Base-by-base conservation (phyloP, 2,329 filamentous ascomycete genomes). In the Penicillium sp. region DNA sequence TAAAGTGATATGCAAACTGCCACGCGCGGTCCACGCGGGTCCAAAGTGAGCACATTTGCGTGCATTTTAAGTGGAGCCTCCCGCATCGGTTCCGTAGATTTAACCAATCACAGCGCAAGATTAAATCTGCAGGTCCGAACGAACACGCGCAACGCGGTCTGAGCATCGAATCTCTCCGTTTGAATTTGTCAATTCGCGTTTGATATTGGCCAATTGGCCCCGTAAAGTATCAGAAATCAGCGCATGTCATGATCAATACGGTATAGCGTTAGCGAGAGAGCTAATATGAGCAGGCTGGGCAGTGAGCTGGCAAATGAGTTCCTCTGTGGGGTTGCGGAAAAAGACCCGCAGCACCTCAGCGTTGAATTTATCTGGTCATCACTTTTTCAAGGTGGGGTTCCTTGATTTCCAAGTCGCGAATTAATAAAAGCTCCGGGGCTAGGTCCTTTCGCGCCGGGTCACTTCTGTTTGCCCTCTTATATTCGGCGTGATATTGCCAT, bases 11-110 rank as follows among this genome's bases (percentile, higher is more conserved):
- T n/a, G 9, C 10, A 16, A 37, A 45, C 3, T 11, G 14, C 31
- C 31, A 34, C 14, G 29, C 29, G 14, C 29, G 10, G 8, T 18
- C 31, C 31, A 34, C 31, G 31, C 31, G 31, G 29, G 7, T 34
- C 18, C 16, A 20, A 26, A 20, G 23, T 54, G 51, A 54, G 51
- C 51, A 54, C 20, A 54, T 54, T 54, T 54, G 51, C 42, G 51
- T 26, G 44, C 28, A 28, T 52, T 54, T 45, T 20, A 39, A 39
- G 49, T 51, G 51, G 51, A 44, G 8, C 43, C 26, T 42, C 31
- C 47, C 40, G 44, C 34, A n/a, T 45, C 34, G 44, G 41, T 18
- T 38, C 29, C 36, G 34, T 10, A 16, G 26, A 26, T 1, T 26
- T 7, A 3, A 20, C 31, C 16, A 34, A 34, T 20, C 31, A 34